These are phyloP conservation scores for Musa beccarii DNA, from an alignment of 176 grass and related monocot genomes.

Conservation along the genomic window DNA sequence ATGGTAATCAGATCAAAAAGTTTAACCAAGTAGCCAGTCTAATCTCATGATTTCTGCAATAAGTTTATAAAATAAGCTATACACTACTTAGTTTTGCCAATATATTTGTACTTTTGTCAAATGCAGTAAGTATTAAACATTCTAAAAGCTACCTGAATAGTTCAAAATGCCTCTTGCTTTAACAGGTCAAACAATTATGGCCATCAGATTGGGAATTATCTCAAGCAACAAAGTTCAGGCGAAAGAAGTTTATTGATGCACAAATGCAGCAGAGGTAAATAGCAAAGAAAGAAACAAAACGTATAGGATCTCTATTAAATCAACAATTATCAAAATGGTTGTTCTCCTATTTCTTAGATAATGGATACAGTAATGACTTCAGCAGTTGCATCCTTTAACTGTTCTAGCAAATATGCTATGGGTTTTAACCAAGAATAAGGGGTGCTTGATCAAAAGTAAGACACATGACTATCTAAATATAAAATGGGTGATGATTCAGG, in stretches of 20 bases:
- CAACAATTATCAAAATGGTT: not conserved
- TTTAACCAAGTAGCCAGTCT: too few species aligned
- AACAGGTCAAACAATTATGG: not conserved
- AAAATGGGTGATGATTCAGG: not conserved
- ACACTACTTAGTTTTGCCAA: not conserved
- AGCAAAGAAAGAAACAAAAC: too few species aligned
- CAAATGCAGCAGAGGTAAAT: too few species aligned
- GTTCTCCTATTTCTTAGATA: not conserved
- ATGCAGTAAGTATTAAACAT: not conserved
- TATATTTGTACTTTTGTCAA: not conserved
- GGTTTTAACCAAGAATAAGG: too few species aligned
- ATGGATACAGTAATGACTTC: not conserved
- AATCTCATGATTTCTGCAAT: not conserved
- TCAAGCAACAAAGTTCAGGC: not conserved
- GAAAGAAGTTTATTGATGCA: not conserved
- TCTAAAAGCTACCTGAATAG: too few species aligned
- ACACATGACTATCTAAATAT: too few species aligned
- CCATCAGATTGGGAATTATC: not conserved
- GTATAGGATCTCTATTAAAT: not conserved
- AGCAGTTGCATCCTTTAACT: not conserved
- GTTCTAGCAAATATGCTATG: not conserved
- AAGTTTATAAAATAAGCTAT: not conserved
- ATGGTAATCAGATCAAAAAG: not conserved
- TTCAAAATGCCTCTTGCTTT: too few species aligned
- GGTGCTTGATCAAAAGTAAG: too few species aligned